Conservation (phyloP, 2,329 filamentous ascomycete species). For the Bipolaris zeicola region DNA sequence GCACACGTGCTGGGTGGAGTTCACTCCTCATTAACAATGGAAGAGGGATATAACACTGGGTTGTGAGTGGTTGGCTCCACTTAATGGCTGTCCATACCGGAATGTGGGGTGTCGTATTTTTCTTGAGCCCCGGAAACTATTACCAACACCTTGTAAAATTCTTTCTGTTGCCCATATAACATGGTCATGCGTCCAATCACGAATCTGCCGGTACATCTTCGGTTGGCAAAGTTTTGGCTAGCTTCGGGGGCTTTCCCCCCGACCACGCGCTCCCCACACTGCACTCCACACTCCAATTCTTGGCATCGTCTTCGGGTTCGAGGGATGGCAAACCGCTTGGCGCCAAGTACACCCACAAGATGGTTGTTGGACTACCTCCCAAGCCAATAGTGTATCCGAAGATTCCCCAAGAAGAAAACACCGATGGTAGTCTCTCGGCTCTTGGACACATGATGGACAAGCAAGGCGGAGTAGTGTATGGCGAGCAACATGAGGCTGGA, state of each 20-base stretch:
- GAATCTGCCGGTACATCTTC: constrained; percentile 12
- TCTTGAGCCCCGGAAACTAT: neutral
- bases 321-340: neutral
- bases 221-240: neutral
- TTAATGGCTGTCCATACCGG: neutral
- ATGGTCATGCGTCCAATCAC: constrained; percentile 12
- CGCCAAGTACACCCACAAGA: neutral
- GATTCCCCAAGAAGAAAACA: constrained; percentile 9
- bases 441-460: constrained; percentile 2
- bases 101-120: constrained; percentile 10
- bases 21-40: neutral
- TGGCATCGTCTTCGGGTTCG: constrained; percentile 16
- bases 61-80: neutral
- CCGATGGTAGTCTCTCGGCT: constrained; percentile 11
- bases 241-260: constrained; percentile 12
- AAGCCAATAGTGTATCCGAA: constrained; percentile 5
- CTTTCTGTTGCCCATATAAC: constrained; percentile 6
- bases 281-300: constrained; percentile 21
- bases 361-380: neutral
- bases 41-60: neutral
- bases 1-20: constrained; percentile 11
- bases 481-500: neutral
- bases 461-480: constrained; percentile 1
- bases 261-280: constrained; percentile 11
- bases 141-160: neutral